These are phyloP conservation scores for Solanum tacnaense DNA, from an alignment of 257 asterid genomes.

Conservation along the genomic window DNA sequence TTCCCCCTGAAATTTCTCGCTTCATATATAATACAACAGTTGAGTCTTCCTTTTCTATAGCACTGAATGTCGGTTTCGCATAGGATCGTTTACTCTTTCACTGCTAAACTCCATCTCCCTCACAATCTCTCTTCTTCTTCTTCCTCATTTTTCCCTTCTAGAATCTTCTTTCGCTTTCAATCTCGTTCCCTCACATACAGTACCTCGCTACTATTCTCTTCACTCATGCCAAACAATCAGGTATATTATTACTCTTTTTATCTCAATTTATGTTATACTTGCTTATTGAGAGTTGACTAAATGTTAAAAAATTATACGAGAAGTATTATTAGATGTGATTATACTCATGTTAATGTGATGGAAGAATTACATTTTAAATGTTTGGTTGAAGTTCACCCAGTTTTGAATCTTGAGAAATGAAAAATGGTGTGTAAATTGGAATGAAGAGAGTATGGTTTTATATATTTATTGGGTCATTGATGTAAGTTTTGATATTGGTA, in stretches of 20 bases:
- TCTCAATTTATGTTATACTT: neutral
- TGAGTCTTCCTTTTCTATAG: neutral
- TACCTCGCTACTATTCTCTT: slow-evolving; percentile 1
- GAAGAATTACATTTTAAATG: neutral
- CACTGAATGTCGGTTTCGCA: slow-evolving; percentile 40
- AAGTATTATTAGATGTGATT: neutral
- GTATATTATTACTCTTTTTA: slow-evolving; percentile 13
- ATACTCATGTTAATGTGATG: neutral
- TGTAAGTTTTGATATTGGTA: neutral
- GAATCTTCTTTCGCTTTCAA: slow-evolving; percentile 10
- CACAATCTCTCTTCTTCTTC: neutral
- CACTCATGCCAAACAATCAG: slow-evolving; percentile 50
- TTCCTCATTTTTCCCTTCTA: neutral
- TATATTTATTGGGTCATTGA: neutral
- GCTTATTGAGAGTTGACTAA: neutral
- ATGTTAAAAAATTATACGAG: neutral
- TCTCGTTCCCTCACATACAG: neutral
- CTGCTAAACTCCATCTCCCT: slow-evolving; percentile 1
- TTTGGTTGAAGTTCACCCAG: neutral
- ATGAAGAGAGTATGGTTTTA: neutral
- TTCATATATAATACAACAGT: neutral
- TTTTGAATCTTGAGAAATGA: neutral
- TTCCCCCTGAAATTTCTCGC: neutral
- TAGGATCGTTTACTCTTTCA: slow-evolving; percentile 19
- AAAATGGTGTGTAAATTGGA: neutral